phyloP scores from a whole-genome alignment of 352 stramenopile species.

The Pythium pectinolyticum region DNA sequence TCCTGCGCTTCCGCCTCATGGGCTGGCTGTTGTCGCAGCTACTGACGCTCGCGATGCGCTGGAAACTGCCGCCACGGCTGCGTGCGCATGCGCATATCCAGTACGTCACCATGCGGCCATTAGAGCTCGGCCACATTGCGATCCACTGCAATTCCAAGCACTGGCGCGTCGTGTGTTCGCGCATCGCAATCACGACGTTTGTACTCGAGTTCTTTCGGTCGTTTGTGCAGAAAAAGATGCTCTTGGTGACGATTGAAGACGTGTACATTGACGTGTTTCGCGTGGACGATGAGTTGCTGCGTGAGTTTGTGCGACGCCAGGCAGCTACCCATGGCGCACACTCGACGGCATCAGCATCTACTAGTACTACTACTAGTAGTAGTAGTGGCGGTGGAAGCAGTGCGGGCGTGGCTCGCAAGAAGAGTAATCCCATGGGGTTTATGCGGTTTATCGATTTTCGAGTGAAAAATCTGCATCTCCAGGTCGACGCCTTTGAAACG shows the following conservation, averaged over 20 bases:
- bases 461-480: constrained; percentile 39
- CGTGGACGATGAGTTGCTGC: constrained; percentile 42
- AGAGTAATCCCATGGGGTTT: constrained; percentile 48
- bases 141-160: constrained; percentile 29
- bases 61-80: constrained; percentile 16
- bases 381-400: too few relatives aligned
- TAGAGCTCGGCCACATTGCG: constrained; percentile 51
- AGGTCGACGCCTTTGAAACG: constrained; percentile 37
- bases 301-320: constrained; percentile 21
- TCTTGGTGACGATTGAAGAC: constrained; percentile 53
- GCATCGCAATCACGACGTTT: constrained; percentile 46
- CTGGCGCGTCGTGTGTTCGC: constrained; percentile 49
- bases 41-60: constrained; percentile 37
- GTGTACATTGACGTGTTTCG: constrained; percentile 36
- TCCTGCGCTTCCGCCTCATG: constrained; percentile 58
- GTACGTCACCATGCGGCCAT: constrained; percentile 41
- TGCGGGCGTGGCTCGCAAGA: too few relatives aligned
- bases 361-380: too few relatives aligned
- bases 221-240: constrained; percentile 74
- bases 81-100: constrained; percentile 38
- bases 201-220: constrained; percentile 71
- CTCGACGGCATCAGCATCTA: too few relatives aligned
- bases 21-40: constrained; percentile 48
- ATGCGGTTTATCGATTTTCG: constrained; percentile 66
- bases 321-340: not conserved